Percentiles rank a stretch among this genome's conserved stretches.
Evolutionary conservation across 176 grass and related monocot species (phyloP).

Genomic region (Phoenix dactylifera): DNA sequence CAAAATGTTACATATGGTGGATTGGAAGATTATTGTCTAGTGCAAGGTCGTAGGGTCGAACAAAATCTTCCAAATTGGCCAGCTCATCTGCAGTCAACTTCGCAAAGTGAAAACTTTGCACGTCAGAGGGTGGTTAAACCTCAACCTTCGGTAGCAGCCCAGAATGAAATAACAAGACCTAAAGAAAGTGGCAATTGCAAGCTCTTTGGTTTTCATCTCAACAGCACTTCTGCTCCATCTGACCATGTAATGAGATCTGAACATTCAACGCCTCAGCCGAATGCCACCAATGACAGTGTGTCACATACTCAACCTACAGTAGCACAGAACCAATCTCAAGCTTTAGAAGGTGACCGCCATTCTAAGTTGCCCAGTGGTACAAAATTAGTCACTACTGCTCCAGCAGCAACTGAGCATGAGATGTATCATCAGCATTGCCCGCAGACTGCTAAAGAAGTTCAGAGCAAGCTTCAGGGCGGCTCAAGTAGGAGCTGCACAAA

Average conservation of each 20-base stretch:
- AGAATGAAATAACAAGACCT: constrained; percentile 47
- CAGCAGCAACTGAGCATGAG: constrained; percentile 38
- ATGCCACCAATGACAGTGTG: constrained; percentile 35
- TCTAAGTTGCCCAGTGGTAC: constrained; percentile 36
- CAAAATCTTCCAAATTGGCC: constrained; percentile 10
- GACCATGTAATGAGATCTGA: constrained; percentile 13
- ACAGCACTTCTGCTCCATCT: constrained; percentile 33
- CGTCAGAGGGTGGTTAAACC: constrained; percentile 51
- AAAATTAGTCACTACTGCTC: constrained; percentile 48
- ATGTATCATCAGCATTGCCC: constrained; percentile 34
- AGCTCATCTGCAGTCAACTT: constrained; percentile 12
- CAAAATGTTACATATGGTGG: constrained; percentile 32
- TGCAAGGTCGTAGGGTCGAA: constrained; percentile 31
- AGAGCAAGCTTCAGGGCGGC: constrained; percentile 47
- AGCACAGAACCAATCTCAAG: constrained; percentile 28
- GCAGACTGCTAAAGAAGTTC: constrained; percentile 45
- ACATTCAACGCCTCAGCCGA: constrained; percentile 20
- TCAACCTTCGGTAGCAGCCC: constrained; percentile 37
- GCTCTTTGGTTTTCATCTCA: constrained; percentile 80
- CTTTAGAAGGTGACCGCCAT: constrained; percentile 40
- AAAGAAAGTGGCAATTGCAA: constrained; percentile 63
- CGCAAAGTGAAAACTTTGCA: constrained; percentile 12
- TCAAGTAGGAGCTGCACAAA: constrained; percentile 83
- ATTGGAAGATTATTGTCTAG: constrained; percentile 21
- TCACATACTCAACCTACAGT: constrained; percentile 23